Conservation (phyloP, 2,329 filamentous ascomycete species). For the Ilyonectria sp. region DNA sequence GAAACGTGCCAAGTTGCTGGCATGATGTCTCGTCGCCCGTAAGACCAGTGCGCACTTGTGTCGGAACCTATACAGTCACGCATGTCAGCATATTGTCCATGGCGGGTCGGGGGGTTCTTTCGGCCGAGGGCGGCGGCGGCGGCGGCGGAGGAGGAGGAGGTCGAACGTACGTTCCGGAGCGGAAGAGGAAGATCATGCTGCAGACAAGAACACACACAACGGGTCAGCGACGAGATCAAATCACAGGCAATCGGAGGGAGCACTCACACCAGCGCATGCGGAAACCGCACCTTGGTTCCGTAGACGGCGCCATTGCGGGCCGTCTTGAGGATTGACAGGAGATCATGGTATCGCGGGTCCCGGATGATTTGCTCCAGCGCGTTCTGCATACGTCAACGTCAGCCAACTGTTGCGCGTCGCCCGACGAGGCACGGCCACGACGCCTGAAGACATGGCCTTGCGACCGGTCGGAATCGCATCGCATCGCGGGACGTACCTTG, state of each 20-base stretch:
- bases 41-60: constrained; percentile 85
- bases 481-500: constrained; percentile 44
- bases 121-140: constrained; percentile 7
- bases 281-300: constrained; percentile 97
- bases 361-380: constrained; percentile 83
- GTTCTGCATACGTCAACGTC: constrained; percentile 61
- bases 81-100: constrained; percentile 35
- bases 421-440: background rate
- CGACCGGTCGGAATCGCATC: background rate
- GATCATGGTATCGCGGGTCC: constrained; percentile 87
- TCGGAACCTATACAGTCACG: constrained; percentile 65
- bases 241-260: background rate
- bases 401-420: constrained; percentile 3
- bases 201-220: constrained; percentile 10
- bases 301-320: constrained; percentile 98
- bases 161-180: constrained; percentile 82
- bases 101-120: background rate
- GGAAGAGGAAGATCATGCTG: constrained; percentile 97
- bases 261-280: constrained; percentile 87
- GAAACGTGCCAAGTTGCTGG: constrained; percentile 91
- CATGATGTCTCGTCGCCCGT: constrained; percentile 90
- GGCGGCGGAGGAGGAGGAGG: constrained; percentile 16
- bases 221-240: constrained; percentile 37
- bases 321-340: constrained; percentile 89
- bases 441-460: background rate